Base-by-base conservation (phyloP, 768 basidiomycete genomes). In the Glaciozyma antarctica region DNA sequence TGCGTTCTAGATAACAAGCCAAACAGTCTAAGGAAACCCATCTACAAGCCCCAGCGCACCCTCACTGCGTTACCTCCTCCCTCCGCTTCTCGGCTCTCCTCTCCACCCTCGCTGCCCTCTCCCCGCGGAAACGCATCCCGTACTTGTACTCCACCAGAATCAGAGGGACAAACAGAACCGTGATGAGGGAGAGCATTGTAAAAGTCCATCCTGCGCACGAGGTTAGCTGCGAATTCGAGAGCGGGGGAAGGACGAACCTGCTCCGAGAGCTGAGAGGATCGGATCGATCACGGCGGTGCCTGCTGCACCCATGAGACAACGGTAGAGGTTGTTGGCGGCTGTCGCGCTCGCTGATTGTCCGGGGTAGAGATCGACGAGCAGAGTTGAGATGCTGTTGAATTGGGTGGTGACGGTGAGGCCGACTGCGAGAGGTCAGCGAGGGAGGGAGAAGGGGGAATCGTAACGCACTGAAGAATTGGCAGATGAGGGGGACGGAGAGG, bases 331-430 rank as follows among this genome's bases (percentile, higher is more conserved):
- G 63, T 66, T 69, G 41, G 75, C 75, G 32, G 76, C 75, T 15
- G 76, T 76, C 5, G 76, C 72, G 3, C 75, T 72, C 9, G 75
- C 75, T 28, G 75, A 74, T 43, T 73, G 67, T 5, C 75, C 74
- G 0, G 77, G 76, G 49, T 72, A 72, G 32, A 79, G 60, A 66
- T 79, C 78, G 58, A 77, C 71, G 21, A 72, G 63, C 12, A 75
- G 60, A 0, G 72, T 68, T 15, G 30, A 43, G 51, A 63, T 44
- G 34, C 45, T 58, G 38, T 32, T 10, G 52, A 26, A 53, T 8
- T 28, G 15, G 5, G 26, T 26, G 19, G 67, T 70, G 19, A 70
- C 61, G 13, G 63, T 61, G 21, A 65, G 26, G 8, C 72, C 71
- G 51, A 69, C 68, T 69, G 54, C 3, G 16, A 2, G 26, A 15